Percentiles rank a stretch among this genome's conserved stretches.
Evolutionary conservation across 2,329 filamentous ascomycete genomes (phyloP).

Genomic region (Lasiodiplodia citricola): DNA sequence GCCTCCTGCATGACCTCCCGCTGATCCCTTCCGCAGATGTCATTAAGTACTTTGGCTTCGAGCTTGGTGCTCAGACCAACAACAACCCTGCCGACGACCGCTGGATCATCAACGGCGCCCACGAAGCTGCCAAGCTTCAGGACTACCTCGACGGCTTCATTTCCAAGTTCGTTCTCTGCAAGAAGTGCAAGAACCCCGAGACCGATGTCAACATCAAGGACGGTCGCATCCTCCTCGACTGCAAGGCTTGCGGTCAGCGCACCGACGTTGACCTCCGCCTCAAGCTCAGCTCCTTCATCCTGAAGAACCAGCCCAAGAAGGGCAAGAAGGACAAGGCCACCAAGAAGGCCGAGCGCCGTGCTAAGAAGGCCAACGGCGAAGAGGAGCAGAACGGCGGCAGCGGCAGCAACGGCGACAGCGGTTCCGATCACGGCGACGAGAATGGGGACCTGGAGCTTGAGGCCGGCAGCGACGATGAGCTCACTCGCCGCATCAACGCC

Average conservation of each 20-base stretch:
- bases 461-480: slow-evolving; percentile 87
- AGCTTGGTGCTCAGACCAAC: slow-evolving; percentile 98
- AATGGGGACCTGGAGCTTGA: slow-evolving; percentile 71
- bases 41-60: slow-evolving; percentile 99
- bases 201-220: slow-evolving; percentile 96
- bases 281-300: slow-evolving; percentile 95
- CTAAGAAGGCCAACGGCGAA: slow-evolving; percentile 73
- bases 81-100: slow-evolving; percentile 96
- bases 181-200: slow-evolving; percentile 99
- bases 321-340: slow-evolving; percentile 96
- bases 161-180: slow-evolving; percentile 97
- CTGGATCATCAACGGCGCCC: slow-evolving; percentile 99
- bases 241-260: slow-evolving; percentile 97
- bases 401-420: slow-evolving; percentile 69
- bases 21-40: slow-evolving; percentile 59
- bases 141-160: slow-evolving; percentile 99
- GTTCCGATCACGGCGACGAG: slow-evolving; percentile 67
- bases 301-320: slow-evolving; percentile 94
- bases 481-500: slow-evolving; percentile 75
- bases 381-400: slow-evolving; percentile 50
- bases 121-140: slow-evolving; percentile 93
- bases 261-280: slow-evolving; percentile 89
- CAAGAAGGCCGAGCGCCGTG: slow-evolving; percentile 85
- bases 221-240: slow-evolving; percentile 88
- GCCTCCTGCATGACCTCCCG: slow-evolving; percentile 23